Percentiles rank a stretch among this genome's conserved stretches.
These are phyloP conservation scores for Leccinum griseonigrum DNA, from an alignment of 1,284 basidiomycete species.

Conservation along the genomic window DNA sequence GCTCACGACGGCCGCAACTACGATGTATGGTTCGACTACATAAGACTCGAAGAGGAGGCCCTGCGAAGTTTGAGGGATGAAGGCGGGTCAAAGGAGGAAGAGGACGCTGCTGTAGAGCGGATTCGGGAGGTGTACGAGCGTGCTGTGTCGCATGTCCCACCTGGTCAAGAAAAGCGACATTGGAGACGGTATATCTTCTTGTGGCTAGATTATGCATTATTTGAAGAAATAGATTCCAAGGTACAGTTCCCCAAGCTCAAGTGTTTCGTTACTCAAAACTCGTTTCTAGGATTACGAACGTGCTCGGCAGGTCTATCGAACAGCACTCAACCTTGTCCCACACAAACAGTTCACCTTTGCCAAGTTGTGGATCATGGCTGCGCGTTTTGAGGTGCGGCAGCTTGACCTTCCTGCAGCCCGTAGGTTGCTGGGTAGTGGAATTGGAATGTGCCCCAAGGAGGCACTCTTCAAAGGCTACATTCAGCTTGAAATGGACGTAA, in stretches of 20 bases:
- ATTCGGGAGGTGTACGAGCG: constrained; percentile 95
- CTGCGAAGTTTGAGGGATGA: constrained; percentile 75
- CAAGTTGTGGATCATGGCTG: constrained; percentile 90
- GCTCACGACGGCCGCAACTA: constrained; percentile 89
- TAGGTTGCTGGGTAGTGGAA: constrained; percentile 86
- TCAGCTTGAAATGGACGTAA: constrained; percentile 85
- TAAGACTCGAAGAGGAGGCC: constrained; percentile 90
- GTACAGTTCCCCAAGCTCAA: constrained; percentile 38
- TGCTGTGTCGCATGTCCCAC: constrained; percentile 95
- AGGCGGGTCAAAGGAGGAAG: constrained; percentile 66
- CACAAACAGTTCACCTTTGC: constrained; percentile 98
- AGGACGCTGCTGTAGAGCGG: constrained; percentile 54
- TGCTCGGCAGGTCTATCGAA: constrained; percentile 90
- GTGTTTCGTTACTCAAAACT: constrained; percentile 8
- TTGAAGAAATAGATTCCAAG: constrained; percentile 95
- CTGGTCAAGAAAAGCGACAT: constrained; percentile 83
- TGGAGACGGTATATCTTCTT: constrained; percentile 98
- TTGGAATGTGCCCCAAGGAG: constrained; percentile 97
- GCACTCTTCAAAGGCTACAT: constrained; percentile 93
- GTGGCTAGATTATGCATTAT: constrained; percentile 95
- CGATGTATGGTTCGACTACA: constrained; percentile 98
- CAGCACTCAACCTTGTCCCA: constrained; percentile 85
- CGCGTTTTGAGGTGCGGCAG: constrained; percentile 88
- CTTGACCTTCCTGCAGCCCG: constrained; percentile 84
- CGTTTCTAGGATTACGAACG: constrained; percentile 71